Percentiles rank a stretch among this genome's conserved stretches.
phyloP scores from a whole-genome alignment of 2,329 filamentous ascomycete genomes.

The Xylariaceae sp. region DNA sequence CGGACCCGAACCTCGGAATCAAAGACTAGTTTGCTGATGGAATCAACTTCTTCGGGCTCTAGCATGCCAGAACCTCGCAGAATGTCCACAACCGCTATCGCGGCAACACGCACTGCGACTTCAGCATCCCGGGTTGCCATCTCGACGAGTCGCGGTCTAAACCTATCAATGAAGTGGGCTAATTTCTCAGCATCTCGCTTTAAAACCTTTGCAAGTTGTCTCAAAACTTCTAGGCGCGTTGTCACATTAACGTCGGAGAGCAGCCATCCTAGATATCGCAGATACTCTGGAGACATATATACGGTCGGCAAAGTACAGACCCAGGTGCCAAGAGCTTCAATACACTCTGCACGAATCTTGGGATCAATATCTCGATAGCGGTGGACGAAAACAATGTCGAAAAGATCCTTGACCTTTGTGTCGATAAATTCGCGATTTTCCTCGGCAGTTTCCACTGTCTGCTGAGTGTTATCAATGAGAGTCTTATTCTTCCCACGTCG shows the following conservation, averaged over 20 bases:
- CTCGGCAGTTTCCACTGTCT: constrained; percentile 73
- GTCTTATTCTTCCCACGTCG: constrained; percentile 78
- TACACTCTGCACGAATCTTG: constrained; percentile 86
- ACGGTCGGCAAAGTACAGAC: constrained; percentile 83
- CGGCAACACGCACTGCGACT: constrained; percentile 76
- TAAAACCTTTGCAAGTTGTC: constrained; percentile 81
- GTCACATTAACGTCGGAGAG: constrained; percentile 79
- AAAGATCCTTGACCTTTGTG: constrained; percentile 80
- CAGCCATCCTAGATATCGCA: constrained; percentile 95
- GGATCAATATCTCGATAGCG: constrained; percentile 94
- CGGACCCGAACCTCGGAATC: constrained; percentile 85
- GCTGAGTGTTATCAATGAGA: constrained; percentile 75
- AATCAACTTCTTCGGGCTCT: constrained; percentile 90
- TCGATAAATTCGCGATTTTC: constrained; percentile 73
- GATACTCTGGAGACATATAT: constrained; percentile 88
- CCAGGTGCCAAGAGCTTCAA: constrained; percentile 87
- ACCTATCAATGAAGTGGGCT: constrained; percentile 91
- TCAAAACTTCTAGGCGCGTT: constrained; percentile 84
- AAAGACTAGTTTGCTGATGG: constrained; percentile 85
- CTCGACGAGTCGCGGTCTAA: constrained; percentile 85
- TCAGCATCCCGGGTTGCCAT: constrained; percentile 91
- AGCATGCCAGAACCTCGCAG: constrained; percentile 85
- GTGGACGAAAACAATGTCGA: constrained; percentile 93
- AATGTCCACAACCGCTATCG: constrained; percentile 81
- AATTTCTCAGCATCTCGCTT: constrained; percentile 82